phyloP scores from a whole-genome alignment of 495 filamentous ascomycete species.

The Thermochaetoides thermophila region DNA sequence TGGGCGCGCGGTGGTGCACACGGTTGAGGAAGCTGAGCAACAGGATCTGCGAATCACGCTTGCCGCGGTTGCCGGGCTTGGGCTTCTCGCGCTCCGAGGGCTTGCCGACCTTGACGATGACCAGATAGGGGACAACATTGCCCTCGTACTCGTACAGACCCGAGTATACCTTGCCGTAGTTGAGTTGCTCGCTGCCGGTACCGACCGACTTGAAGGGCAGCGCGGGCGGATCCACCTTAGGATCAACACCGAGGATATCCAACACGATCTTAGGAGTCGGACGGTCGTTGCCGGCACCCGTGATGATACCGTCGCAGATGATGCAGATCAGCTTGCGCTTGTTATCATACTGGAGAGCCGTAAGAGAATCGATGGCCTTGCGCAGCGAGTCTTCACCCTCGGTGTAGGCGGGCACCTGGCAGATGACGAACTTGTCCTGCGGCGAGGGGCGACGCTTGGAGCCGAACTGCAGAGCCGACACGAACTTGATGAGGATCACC shows the following conservation, averaged over 20 bases:
- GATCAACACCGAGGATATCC: constrained; percentile 92
- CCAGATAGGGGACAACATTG: constrained; percentile 91
- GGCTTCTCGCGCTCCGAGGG: constrained; percentile 82
- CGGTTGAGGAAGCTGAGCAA: constrained; percentile 86
- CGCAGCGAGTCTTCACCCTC: constrained; percentile 90
- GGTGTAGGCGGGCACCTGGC: constrained; percentile 93
- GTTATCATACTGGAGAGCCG: constrained; percentile 90
- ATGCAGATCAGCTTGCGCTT: constrained; percentile 91
- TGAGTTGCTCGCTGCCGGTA: constrained; percentile 79
- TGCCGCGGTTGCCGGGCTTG: constrained; percentile 95
- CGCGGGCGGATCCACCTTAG: constrained; percentile 89
- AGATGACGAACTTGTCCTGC: constrained; percentile 98
- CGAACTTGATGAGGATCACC: constrained; percentile 78
- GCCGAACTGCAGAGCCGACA: constrained; percentile 87
- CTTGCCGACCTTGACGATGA: constrained; percentile 93
- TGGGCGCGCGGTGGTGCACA: constrained; percentile 82
- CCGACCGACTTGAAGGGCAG: constrained; percentile 86
- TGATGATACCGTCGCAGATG: constrained; percentile 90
- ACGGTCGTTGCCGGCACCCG: constrained; percentile 89
- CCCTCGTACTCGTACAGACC: constrained; percentile 96
- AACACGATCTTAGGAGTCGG: constrained; percentile 95
- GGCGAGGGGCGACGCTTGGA: constrained; percentile 76
- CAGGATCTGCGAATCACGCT: constrained; percentile 89
- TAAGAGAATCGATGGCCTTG: constrained; percentile 86
- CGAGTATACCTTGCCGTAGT: constrained; percentile 97